Conservation (phyloP, 2,329 filamentous ascomycete species). For the Colletotrichum lindemuthianum region DNA sequence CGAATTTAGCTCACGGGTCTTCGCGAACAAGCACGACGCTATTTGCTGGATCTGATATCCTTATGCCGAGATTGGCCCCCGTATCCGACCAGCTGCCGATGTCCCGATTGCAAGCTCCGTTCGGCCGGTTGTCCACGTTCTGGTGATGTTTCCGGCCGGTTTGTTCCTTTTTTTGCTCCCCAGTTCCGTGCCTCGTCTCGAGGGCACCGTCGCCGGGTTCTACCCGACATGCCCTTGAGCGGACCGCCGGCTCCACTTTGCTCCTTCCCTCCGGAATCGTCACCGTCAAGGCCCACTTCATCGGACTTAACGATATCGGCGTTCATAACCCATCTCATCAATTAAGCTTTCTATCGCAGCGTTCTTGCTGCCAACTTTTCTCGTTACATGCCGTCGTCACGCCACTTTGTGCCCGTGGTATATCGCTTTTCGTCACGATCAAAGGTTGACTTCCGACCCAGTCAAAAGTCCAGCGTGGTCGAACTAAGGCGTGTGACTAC, state of each 20-base stretch:
- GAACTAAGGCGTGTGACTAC: no score
- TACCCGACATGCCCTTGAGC: background rate
- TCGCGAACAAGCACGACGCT: conserved; percentile 6
- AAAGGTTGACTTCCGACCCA: no score
- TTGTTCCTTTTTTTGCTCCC: background rate
- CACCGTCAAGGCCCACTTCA: background rate
- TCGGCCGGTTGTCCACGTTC: conserved; percentile 15
- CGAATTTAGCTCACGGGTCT: conserved; percentile 3
- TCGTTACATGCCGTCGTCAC: no score
- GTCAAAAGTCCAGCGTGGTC: no score
- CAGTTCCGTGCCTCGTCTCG: conserved; percentile 22
- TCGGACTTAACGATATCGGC: background rate
- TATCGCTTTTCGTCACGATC: no score
- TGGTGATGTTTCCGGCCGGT: conserved; percentile 8
- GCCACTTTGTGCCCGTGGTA: no score
- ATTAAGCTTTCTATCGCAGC: background rate
- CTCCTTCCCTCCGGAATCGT: conserved; percentile 15
- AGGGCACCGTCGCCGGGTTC: conserved; percentile 20
- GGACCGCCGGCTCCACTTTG: conserved; percentile 16
- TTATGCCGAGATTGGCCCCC: conserved; percentile 7
- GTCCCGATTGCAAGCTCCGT: conserved; percentile 17
- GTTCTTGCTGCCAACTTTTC: no score
- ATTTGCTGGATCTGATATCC: background rate
- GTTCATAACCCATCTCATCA: background rate
- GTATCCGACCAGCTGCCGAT: conserved; percentile 27